phyloP scores from a whole-genome alignment of 805 yeast genomes.

The Saccharomyces kudriavzevii region DNA sequence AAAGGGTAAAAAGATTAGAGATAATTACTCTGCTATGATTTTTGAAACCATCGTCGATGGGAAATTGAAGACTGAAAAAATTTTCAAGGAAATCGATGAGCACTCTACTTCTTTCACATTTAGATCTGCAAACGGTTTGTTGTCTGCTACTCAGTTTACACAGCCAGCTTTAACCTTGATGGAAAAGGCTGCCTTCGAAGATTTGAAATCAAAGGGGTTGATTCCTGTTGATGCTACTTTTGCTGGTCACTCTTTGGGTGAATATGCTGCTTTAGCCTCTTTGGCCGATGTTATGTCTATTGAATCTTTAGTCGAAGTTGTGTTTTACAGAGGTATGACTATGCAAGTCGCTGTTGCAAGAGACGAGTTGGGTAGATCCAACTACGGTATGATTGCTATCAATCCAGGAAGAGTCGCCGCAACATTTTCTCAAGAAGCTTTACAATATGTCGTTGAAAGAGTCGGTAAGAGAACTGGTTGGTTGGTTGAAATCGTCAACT shows the following conservation, averaged over 20 bases:
- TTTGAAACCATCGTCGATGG: constrained; percentile 92
- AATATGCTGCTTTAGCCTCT: constrained; percentile 94
- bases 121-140: constrained; percentile 86
- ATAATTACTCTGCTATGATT: constrained; percentile 93
- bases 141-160: constrained; percentile 97
- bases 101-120: constrained; percentile 79
- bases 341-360: constrained; percentile 99
- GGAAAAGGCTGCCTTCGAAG: constrained; percentile 99
- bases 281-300: constrained; percentile 98
- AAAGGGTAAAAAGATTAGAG: constrained; percentile 89
- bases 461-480: constrained; percentile 78
- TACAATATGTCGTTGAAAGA: constrained; percentile 88
- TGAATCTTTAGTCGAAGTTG: constrained; percentile 93
- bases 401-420: constrained; percentile 89
- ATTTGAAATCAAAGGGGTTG: constrained; percentile 90
- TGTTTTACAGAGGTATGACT: constrained; percentile 99
- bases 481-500: constrained; percentile 96
- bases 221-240: constrained; percentile 89
- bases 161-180: constrained; percentile 98
- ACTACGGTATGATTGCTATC: constrained; percentile 98
- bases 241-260: constrained; percentile 99
- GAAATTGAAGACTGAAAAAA: constrained; percentile 78
- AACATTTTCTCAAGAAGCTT: constrained; percentile 87
- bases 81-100: constrained; percentile 84
- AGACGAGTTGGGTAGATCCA: constrained; percentile 89